phyloP scores from a whole-genome alignment of 805 yeast species.

The Wickerhamomyces bovis region DNA sequence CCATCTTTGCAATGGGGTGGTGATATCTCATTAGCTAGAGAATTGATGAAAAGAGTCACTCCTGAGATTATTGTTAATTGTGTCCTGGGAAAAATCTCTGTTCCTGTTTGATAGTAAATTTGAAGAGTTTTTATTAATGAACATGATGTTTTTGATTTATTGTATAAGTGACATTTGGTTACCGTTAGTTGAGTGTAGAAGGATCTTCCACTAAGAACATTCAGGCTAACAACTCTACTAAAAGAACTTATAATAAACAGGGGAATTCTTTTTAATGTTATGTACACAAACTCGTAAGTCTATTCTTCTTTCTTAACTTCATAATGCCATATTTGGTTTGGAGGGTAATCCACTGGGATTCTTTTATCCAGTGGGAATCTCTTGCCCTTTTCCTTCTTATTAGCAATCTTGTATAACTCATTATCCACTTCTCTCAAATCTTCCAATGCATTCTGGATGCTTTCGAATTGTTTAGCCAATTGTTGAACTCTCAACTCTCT shows the following conservation, averaged over 20 bases:
- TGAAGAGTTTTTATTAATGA: no score
- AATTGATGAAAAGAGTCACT: slow-evolving; percentile 39
- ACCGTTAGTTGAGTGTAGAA: no score
- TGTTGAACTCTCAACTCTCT: slow-evolving; percentile 35
- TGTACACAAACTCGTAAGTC: background rate
- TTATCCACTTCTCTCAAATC: slow-evolving; percentile 50
- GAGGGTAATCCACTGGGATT: slow-evolving; percentile 87
- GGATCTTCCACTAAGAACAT: no score
- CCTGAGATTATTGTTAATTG: slow-evolving; percentile 45
- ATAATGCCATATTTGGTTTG: slow-evolving; percentile 73
- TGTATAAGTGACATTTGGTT: no score
- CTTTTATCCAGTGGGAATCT: slow-evolving; percentile 80
- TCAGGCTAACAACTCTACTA: no score
- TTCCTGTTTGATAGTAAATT: slow-evolving; percentile 40
- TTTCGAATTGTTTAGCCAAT: slow-evolving; percentile 54
- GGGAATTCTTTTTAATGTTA: background rate
- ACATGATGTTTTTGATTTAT: no score
- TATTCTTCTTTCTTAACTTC: slow-evolving; percentile 27
- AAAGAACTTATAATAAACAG: no score
- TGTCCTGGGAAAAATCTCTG: slow-evolving; percentile 42
- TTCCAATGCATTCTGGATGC: slow-evolving; percentile 67
- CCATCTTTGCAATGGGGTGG: slow-evolving; percentile 53
- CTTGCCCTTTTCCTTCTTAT: slow-evolving; percentile 42
- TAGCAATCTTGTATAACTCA: slow-evolving; percentile 57
- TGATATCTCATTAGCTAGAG: slow-evolving; percentile 35